These are phyloP conservation scores for Aspergillus sp. DNA, from an alignment of 2,329 filamentous ascomycete species.

Conservation along the genomic window DNA sequence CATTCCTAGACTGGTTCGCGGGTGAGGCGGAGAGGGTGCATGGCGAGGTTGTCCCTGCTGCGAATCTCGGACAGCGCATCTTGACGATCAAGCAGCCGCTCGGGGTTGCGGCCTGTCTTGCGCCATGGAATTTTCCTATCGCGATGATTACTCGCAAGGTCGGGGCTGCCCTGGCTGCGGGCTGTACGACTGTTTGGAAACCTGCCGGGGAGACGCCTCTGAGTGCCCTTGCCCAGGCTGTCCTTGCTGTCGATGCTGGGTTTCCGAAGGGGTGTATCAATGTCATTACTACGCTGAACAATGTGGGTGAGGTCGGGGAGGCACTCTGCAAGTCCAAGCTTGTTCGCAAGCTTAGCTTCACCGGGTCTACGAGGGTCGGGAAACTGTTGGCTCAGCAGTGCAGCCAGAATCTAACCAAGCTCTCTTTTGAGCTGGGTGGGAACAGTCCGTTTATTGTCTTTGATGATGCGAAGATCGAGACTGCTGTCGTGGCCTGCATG, in stretches of 20 bases:
- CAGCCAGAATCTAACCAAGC: conserved; percentile 58
- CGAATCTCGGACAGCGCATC: conserved; percentile 59
- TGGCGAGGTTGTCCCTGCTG: conserved; percentile 60
- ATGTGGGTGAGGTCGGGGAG: conserved; percentile 6
- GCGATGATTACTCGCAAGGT: conserved; percentile 62
- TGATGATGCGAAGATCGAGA: conserved; percentile 58
- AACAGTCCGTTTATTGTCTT: conserved; percentile 63
- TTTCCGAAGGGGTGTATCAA: conserved; percentile 31
- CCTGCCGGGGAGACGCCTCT: conserved; percentile 35
- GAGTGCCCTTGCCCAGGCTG: conserved; percentile 29
- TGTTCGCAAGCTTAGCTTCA: conserved; percentile 15
- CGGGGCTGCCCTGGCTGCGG: conserved; percentile 38
- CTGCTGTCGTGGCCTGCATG: conserved; percentile 17
- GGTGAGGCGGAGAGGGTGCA: conserved; percentile 52
- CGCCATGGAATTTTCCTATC: conserved; percentile 84
- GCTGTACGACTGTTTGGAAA: conserved; percentile 40
- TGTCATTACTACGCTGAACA: conserved; percentile 10
- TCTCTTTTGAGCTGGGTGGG: conserved; percentile 60
- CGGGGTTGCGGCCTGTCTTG: conserved; percentile 79
- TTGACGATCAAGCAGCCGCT: conserved; percentile 78
- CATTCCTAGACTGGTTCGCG: conserved; percentile 54
- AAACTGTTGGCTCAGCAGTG: conserved; percentile 12
- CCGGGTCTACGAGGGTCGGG: conserved; percentile 14
- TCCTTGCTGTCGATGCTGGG: conserved; percentile 28
- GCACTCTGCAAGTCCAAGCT: conserved; percentile 2